Percentiles rank a stretch among this genome's conserved stretches.
Evolutionary conservation across 176 grass and related monocot species (phyloP).

Genomic region (Oryza rufipogon): DNA sequence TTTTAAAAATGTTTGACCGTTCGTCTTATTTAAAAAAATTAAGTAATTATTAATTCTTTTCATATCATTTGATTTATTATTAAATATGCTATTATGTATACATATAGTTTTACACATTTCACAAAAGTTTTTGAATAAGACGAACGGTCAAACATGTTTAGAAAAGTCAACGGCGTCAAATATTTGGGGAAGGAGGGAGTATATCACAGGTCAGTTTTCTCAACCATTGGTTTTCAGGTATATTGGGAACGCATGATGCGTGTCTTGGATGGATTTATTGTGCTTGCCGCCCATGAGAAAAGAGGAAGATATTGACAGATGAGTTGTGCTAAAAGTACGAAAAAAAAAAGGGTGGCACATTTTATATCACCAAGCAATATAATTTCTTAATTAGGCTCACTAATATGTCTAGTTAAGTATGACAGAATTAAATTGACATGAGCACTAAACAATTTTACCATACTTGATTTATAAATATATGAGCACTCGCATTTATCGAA

Average conservation of each 20-base stretch:
- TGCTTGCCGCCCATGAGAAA: constrained; percentile 39
- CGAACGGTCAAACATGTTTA: too few species aligned
- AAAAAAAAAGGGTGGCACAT: background rate
- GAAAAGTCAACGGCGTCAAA: too few species aligned
- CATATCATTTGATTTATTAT: too few species aligned
- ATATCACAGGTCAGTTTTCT: constrained; percentile 32
- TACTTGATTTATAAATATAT: background rate
- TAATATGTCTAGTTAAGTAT: background rate
- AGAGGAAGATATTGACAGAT: constrained; percentile 18
- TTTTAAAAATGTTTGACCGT: too few species aligned
- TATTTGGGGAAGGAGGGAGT: too few species aligned
- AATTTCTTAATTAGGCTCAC: background rate
- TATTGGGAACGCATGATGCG: constrained; percentile 34
- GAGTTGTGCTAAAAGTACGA: constrained; percentile 13
- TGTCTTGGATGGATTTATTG: constrained; percentile 29
- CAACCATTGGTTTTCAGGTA: constrained; percentile 22
- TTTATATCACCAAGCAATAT: background rate
- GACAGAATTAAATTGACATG: background rate
- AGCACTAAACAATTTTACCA: too few species aligned
- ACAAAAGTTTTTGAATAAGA: too few species aligned
- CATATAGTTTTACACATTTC: too few species aligned
- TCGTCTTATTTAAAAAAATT: too few species aligned
- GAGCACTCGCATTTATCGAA: background rate
- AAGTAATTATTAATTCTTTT: too few species aligned
- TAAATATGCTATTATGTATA: too few species aligned